These are phyloP conservation scores for Debaryomyces sp. DNA, from an alignment of 1,139 yeast genomes.

Conservation along the genomic window DNA sequence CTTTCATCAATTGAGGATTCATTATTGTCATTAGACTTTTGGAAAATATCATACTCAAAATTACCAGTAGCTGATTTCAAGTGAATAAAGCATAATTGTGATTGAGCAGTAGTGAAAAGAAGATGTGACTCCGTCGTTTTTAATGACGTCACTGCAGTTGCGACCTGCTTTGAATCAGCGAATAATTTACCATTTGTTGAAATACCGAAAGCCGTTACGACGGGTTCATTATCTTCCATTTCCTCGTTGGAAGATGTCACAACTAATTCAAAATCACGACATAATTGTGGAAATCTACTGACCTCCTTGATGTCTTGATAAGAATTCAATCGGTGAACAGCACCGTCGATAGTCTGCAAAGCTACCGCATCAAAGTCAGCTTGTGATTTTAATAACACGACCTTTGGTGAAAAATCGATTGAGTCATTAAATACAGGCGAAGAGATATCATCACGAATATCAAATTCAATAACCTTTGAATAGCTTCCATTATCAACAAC, in stretches of 20 bases:
- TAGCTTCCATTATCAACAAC: constrained; percentile 53
- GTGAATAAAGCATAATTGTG: constrained; percentile 81
- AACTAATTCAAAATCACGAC: constrained; percentile 62
- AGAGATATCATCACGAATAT: constrained; percentile 35
- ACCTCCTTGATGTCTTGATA: constrained; percentile 30
- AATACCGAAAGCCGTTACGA: constrained; percentile 64
- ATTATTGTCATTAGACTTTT: constrained; percentile 15
- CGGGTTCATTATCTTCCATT: constrained; percentile 26
- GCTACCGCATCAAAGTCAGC: constrained; percentile 56
- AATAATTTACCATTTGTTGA: constrained; percentile 74
- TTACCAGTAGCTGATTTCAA: constrained; percentile 46
- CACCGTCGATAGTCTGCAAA: constrained; percentile 67
- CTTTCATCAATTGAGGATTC: constrained; percentile 66
- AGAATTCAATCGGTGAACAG: constrained; percentile 47
- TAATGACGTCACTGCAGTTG: constrained; percentile 82
- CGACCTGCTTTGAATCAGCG: constrained; percentile 63
- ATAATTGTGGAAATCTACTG: constrained; percentile 67
- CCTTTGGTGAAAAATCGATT: constrained; percentile 49
- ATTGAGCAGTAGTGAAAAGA: constrained; percentile 86
- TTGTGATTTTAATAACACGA: constrained; percentile 58
- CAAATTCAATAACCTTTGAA: constrained; percentile 55
- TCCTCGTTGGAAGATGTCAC: constrained; percentile 19
- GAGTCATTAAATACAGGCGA: constrained; percentile 45
- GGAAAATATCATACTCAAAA: constrained; percentile 13
- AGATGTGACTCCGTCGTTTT: constrained; percentile 72